Base-by-base conservation (phyloP, 179 eudicot genomes). In the Dionaea muscipula region DNA sequence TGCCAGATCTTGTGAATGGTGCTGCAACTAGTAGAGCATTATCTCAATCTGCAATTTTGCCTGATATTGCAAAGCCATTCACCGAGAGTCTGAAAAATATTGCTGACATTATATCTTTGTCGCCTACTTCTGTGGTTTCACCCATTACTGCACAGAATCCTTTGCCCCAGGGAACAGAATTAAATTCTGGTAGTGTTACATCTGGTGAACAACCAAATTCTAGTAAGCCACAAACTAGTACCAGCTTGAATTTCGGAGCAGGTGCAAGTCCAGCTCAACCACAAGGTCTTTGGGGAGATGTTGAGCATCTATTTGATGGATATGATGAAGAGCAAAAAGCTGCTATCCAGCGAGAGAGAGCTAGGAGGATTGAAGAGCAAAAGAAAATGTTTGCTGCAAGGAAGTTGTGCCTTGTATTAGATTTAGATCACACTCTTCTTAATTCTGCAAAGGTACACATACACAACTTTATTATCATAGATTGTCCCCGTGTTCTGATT, bases 401-500 rank as follows among this genome's bases (percentile, higher is more conserved):
- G 39, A 93, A 93, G 78, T 66, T 93, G 45, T 85, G 99, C 66
- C 95, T 93, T 64, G 99, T 93, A 63, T 72, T 93, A 71, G 99
- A 93, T 77, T 72, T 93, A 61, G 99, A 93, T 75, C 99, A 93
- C 65, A 93, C 99, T 15, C 96, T 93, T 54, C 80, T 93, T 49
- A 93, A 93, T 75, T 93, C 99, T 37, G 96, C 96, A 20, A 93
- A 93, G 95, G 99, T 83, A 79, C 55, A 48, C 17, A 45, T 41
- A 10, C 35, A 39, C 5, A 15, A 24, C 7, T 19, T 7, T 11
- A 49, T 1, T 22, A n/a, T n/a, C n/a, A n/a, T n/a, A n/a, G n/a
- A n/a, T n/a, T n/a, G n/a, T n/a, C n/a, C n/a, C n/a, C n/a, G n/a
- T n/a, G n/a, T n/a, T n/a, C n/a, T n/a, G n/a, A n/a, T n/a, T 25